Percentiles rank a stretch among this genome's conserved stretches.
Evolutionary conservation across 345 rosid genomes (phyloP).

Genomic region (Rhodamnia rubescens): DNA sequence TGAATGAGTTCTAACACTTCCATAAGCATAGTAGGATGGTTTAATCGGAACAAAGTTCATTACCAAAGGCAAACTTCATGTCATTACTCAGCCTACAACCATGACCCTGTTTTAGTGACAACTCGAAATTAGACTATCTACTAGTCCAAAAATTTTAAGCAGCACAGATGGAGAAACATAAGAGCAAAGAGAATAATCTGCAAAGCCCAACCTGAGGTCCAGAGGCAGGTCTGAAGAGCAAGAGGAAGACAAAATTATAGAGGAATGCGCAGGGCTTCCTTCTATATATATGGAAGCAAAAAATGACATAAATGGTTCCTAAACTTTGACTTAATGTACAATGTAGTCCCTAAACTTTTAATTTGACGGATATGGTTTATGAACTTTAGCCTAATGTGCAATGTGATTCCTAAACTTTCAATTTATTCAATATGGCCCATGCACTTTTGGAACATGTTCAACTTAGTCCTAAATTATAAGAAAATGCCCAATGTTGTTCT

Average conservation of each 20-base stretch:
- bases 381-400: no score
- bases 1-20: neutral
- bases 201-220: constrained; percentile 27
- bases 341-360: no score
- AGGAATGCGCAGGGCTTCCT: no score
- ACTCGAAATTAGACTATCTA: neutral
- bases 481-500: no score
- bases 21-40: neutral
- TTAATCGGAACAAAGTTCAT: neutral
- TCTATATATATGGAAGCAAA: neutral
- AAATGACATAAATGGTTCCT: no score
- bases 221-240: constrained; percentile 3
- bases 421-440: no score
- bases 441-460: no score
- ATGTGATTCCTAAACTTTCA: no score
- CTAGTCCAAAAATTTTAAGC: neutral
- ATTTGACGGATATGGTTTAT: no score
- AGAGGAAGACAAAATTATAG: neutral
- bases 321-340: no score
- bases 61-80: neutral
- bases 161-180: neutral
- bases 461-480: no score
- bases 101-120: neutral
- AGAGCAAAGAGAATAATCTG: neutral
- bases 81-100: neutral